Percentiles rank a stretch among this genome's conserved stretches.
phyloP scores from a whole-genome alignment of 1,139 yeast genomes.

The Meyerozyma sp. region DNA sequence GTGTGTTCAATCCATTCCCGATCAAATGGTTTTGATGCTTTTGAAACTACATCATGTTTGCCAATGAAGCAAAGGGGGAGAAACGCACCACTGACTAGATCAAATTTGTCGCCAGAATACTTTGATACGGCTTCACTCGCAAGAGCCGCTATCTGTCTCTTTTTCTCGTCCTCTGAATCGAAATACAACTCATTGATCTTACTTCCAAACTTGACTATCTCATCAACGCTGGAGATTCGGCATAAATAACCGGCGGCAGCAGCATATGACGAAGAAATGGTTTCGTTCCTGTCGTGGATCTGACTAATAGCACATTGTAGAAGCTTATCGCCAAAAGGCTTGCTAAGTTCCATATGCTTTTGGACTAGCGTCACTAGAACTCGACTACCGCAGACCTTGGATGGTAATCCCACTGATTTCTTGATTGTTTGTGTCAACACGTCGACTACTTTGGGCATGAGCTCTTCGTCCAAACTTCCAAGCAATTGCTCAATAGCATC shows the following conservation, averaged over 20 bases:
- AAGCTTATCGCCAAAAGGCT: constrained; percentile 60
- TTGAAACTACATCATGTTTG: constrained; percentile 54
- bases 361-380: constrained; percentile 62
- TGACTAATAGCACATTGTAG: constrained; percentile 55
- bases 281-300: constrained; percentile 63
- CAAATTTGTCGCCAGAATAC: constrained; percentile 67
- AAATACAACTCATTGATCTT: constrained; percentile 57
- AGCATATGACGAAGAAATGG: constrained; percentile 74
- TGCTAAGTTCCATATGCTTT: constrained; percentile 48
- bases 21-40: constrained; percentile 46
- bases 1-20: constrained; percentile 79
- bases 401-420: constrained; percentile 81
- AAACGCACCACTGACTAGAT: constrained; percentile 55
- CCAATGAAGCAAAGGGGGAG: constrained; percentile 80
- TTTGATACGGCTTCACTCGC: constrained; percentile 67
- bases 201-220: constrained; percentile 50
- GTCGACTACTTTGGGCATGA: constrained; percentile 49
- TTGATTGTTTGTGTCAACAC: constrained; percentile 48
- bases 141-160: constrained; percentile 50
- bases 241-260: constrained; percentile 76
- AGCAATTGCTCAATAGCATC: constrained; percentile 74
- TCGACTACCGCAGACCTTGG: constrained; percentile 83
- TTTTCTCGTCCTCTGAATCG: constrained; percentile 45
- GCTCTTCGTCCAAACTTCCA: constrained; percentile 47
- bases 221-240: constrained; percentile 53